Percentiles rank a stretch among this genome's conserved stretches.
Evolutionary conservation across 371 early-diverging fungal genomes (phyloP).

Genomic region (Chytridiales sp.): DNA sequence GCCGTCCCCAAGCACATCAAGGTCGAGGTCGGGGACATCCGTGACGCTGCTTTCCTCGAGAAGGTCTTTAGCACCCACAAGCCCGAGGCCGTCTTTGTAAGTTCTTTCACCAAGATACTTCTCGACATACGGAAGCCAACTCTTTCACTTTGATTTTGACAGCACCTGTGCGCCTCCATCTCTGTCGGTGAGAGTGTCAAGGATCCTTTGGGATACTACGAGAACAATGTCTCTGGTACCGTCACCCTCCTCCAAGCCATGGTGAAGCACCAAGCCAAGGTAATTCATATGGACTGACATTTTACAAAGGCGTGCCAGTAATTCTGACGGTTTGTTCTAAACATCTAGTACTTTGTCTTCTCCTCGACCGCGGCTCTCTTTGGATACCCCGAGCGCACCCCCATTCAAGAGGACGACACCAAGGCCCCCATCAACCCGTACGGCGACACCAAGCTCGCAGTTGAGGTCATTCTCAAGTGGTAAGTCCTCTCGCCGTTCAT

Average conservation of each 20-base stretch:
- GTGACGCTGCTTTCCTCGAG: slow-evolving; percentile 43
- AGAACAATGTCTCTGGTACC: slow-evolving; percentile 56
- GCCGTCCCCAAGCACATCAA: slow-evolving; percentile 37
- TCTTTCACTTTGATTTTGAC: slow-evolving; percentile 2
- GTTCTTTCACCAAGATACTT: no score
- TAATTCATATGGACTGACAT: slow-evolving; percentile 7
- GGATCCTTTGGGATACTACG: slow-evolving; percentile 55
- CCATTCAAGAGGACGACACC: slow-evolving; percentile 44
- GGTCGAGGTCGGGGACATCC: slow-evolving; percentile 49
- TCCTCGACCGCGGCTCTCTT: slow-evolving; percentile 58
- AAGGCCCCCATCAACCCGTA: slow-evolving; percentile 53
- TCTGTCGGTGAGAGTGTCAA: slow-evolving; percentile 44
- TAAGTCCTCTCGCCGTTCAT: slow-evolving; percentile 5
- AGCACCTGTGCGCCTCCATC: slow-evolving; percentile 54
- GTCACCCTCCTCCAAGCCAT: slow-evolving; percentile 50
- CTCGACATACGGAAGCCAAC: no score
- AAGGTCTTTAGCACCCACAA: slow-evolving; percentile 45
- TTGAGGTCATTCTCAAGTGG: slow-evolving; percentile 51
- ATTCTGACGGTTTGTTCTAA: neutral
- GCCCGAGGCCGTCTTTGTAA: slow-evolving; percentile 47
- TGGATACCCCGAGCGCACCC: slow-evolving; percentile 46
- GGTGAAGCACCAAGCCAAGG: slow-evolving; percentile 44
- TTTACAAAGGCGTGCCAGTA: neutral
- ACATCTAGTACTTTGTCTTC: slow-evolving; percentile 50
- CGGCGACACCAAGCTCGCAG: slow-evolving; percentile 54